Percentiles rank a stretch among this genome's conserved stretches.
phyloP scores from a whole-genome alignment of 2,329 filamentous ascomycete genomes.

The Nannizziopsis arthrosporioides region DNA sequence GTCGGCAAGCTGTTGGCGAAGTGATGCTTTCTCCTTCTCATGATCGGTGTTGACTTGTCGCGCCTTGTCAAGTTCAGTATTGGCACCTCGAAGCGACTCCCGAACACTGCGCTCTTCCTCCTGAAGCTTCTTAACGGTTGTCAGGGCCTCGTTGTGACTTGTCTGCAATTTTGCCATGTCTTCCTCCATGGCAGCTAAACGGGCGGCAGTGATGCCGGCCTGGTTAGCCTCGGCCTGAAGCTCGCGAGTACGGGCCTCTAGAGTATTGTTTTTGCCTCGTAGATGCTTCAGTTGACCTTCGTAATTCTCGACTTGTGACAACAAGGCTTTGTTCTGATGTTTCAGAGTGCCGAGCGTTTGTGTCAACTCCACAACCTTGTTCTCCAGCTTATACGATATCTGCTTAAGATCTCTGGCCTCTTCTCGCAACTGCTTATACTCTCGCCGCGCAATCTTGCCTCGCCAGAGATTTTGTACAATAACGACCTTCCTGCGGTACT shows the following conservation, averaged over 20 bases:
- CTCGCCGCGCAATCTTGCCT: slow-evolving; percentile 64
- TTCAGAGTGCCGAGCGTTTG: slow-evolving; percentile 88
- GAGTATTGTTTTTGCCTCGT: slow-evolving; percentile 80
- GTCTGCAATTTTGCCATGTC: slow-evolving; percentile 87
- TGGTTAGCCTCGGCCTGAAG: slow-evolving; percentile 95
- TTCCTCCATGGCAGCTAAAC: slow-evolving; percentile 80
- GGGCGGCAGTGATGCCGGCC: slow-evolving; percentile 86
- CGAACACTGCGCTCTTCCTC: slow-evolving; percentile 81
- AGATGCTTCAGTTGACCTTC: slow-evolving; percentile 92
- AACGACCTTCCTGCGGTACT: slow-evolving; percentile 78
- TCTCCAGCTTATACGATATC: slow-evolving; percentile 98
- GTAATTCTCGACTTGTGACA: slow-evolving; percentile 86
- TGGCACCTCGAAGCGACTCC: slow-evolving; percentile 69
- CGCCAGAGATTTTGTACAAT: slow-evolving; percentile 90
- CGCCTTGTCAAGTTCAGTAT: slow-evolving; percentile 66
- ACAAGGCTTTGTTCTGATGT: slow-evolving; percentile 80
- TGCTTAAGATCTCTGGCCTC: slow-evolving; percentile 97
- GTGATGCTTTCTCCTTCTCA: slow-evolving; percentile 72
- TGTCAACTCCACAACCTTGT: slow-evolving; percentile 97
- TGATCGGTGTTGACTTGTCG: slow-evolving; percentile 62
- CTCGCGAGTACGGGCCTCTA: slow-evolving; percentile 85
- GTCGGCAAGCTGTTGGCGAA: slow-evolving; percentile 79
- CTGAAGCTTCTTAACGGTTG: slow-evolving; percentile 85
- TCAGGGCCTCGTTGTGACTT: slow-evolving; percentile 79
- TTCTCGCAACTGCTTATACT: slow-evolving; percentile 84